Percentiles rank a stretch among this genome's conserved stretches.
Conservation (phyloP, 2,329 filamentous ascomycete genomes). For the Pseudopyrenochaeta lycopersici region DNA sequence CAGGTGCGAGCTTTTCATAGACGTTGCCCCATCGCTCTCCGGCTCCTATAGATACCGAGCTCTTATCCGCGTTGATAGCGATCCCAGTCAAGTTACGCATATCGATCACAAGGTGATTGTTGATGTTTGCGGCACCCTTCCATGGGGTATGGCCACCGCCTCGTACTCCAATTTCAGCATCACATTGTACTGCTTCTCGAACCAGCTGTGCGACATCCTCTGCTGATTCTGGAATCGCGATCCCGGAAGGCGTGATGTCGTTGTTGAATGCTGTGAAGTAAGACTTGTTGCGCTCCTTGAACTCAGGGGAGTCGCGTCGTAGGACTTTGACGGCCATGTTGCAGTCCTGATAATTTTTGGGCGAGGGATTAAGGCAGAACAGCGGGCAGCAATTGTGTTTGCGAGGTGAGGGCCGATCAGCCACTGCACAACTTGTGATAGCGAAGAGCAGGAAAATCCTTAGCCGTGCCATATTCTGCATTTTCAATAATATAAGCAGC, state of each 20-base stretch:
- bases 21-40: slow-evolving; percentile 38
- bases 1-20: slow-evolving; percentile 28
- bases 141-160: slow-evolving; percentile 26
- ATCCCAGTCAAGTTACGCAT: slow-evolving; percentile 33
- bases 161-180: neutral
- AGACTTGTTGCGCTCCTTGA: slow-evolving; percentile 1
- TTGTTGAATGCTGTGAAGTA: slow-evolving; percentile 7
- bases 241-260: neutral
- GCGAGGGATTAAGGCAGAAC: neutral
- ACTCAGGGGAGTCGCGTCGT: neutral
- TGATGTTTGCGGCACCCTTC: slow-evolving; percentile 36
- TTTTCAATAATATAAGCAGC: neutral
- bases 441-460: neutral
- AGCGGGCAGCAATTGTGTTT: neutral
- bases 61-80: slow-evolving; percentile 24
- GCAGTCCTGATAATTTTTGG: neutral
- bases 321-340: neutral
- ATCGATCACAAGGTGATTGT: slow-evolving; percentile 39
- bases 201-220: neutral
- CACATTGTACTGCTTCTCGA: neutral
- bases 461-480: neutral
- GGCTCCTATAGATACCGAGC: slow-evolving; percentile 25
- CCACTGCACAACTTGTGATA: neutral
- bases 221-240: neutral
- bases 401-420: neutral